Evolutionary conservation across 2,329 filamentous ascomycete genomes (phyloP), one percentile per base, ranked within the genome.

Genomic region (Fusarium zealandicum): DNA sequence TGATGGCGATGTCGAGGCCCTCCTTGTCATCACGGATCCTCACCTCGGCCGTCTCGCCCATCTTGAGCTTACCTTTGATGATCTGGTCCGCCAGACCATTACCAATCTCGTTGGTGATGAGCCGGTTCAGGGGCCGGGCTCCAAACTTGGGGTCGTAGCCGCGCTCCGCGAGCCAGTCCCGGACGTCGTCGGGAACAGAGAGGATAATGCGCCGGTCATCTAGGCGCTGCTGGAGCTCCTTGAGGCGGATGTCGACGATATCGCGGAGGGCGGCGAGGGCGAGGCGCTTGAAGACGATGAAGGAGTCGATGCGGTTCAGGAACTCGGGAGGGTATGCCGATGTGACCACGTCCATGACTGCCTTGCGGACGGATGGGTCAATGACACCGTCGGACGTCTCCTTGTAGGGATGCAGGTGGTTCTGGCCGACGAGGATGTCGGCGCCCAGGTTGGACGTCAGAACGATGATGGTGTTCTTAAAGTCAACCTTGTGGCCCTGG

Each of bases 401-500:
- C 50, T 82, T 83, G 75, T 88, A 85, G 1, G 84, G 82, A 64
- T 89, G 82, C 7, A 84, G 70, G 2, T 83, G 81, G 67, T 93
- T 83, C 39, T 86, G 85, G 30, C 88, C 90, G 14, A 97, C 90
- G 10, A 99, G 87, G 42, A 96, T 93, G 51, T 96, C 86, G 12
- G 95, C 93, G 32, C 95, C 95, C 2, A 99, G 83, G 72, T 99
- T 99, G 31, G 92, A 96, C 0, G 95, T 98, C 50, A 99, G 82
- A 3, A 98, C 93, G 64, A 98, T 97, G 68, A 98, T 90, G 7
- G 93, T 97, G 75, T 97, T 98, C 57, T 90, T 84, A 80, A 98
- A 98, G 72, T 98, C 95, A 54, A 99, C 89, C 74, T 95, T 96
- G 78, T 96, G 93, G 27, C 95, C 95, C 75, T 98, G 93, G 0